phyloP scores from a whole-genome alignment of 306 rosid species.

The Prunus persica region Prunus_persica_NCBIv2 NC_034013.1:806001-806500 shows the following conservation, averaged over 20 bases:
- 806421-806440: not conserved
- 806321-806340: not conserved
- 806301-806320: not conserved
- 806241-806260: not conserved
- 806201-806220: not conserved
- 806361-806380: not conserved
- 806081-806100: not conserved
- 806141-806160: not conserved
- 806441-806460: not conserved
- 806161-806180: not conserved
- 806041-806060: too few relatives aligned
- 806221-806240: not conserved
- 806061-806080: not conserved
- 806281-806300: not conserved
- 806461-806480: not conserved
- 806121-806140: too few relatives aligned
- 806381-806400: not conserved
- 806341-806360: not conserved
- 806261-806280: not conserved
- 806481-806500: not conserved
- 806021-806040: not conserved
- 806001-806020: constrained; percentile 3
- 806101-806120: not conserved
- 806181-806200: not conserved
- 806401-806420: not conserved